Conservation (phyloP, 345 rosid species). For the Brassica cretica region DNA sequence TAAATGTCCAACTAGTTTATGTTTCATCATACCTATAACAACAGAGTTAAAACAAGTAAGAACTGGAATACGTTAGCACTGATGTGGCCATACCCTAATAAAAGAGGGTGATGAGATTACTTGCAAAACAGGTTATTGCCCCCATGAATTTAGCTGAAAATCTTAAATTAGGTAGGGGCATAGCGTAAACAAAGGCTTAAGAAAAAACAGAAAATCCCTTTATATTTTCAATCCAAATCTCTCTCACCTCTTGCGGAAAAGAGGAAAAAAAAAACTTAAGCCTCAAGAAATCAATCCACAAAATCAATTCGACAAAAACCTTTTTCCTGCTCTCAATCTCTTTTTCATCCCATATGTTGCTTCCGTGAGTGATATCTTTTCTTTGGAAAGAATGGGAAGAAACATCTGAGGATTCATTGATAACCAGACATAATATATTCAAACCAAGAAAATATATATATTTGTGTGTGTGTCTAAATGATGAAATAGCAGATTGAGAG, state of each 20-base stretch:
- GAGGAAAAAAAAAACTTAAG: slow-evolving; percentile 16
- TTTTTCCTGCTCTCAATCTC: slow-evolving; percentile 31
- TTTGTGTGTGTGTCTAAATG: slow-evolving; percentile 2
- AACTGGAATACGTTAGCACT: slow-evolving; percentile 29
- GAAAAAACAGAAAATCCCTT: slow-evolving; percentile 33
- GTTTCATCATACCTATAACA: slow-evolving; percentile 13
- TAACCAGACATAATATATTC: slow-evolving; percentile 22
- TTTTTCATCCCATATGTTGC: slow-evolving; percentile 35
- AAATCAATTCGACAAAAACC: slow-evolving; percentile 19
- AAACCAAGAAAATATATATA: background rate
- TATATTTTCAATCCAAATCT: slow-evolving; percentile 32
- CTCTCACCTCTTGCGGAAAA: slow-evolving; percentile 30
- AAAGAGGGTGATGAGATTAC: slow-evolving; percentile 22
- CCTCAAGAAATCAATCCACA: slow-evolving; percentile 27
- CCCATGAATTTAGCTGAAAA: slow-evolving; percentile 21
- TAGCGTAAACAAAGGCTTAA: slow-evolving; percentile 35
- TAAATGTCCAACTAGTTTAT: background rate
- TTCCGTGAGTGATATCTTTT: slow-evolving; percentile 25
- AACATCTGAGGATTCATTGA: slow-evolving; percentile 37
- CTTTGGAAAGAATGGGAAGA: slow-evolving; percentile 17
- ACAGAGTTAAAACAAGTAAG: slow-evolving; percentile 15
- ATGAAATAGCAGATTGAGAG: slow-evolving; percentile 37
- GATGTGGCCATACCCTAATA: slow-evolving; percentile 33
- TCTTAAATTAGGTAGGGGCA: slow-evolving; percentile 35
- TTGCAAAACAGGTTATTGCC: slow-evolving; percentile 21